Evolutionary conservation across 2,329 filamentous ascomycete genomes (phyloP), one percentile per base, ranked within the genome.

Genomic region (Aspergillus texensis): DNA sequence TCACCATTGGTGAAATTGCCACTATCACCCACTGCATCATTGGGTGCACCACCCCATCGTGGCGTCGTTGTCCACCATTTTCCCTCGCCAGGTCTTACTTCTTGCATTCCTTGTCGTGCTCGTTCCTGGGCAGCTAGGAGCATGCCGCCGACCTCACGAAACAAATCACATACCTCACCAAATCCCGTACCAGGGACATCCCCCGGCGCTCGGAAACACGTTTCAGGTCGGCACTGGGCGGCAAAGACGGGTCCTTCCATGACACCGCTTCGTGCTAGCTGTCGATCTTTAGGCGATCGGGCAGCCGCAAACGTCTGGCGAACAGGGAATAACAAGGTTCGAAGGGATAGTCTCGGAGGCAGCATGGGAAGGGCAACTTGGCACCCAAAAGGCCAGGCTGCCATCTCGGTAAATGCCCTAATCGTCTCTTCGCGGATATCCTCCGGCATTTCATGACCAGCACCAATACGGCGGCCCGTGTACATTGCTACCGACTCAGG

Each of bases 61-160:
- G 83, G 81, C 58, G 76, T 80, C 3, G 77, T 81, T 3, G 85
- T 84, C 85, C 85, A 89, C 87, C 87, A 89, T 69, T 86, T 82
- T 3, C 84, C 84, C 67, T 86, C 82, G 1, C 85, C 85, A 4
- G 84, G 80, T 58, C 75, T 80, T 56, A 75, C 71, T 67, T 87
- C 84, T 1, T 70, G 70, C 59, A 76, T 79, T 0, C 85, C 86
- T 69, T 89, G 81, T 58, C 86, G 80, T n/a, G 80, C 80, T 43
- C 87, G 81, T 72, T 89, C 86, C 72, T 89, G 86, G 1, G 87
- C 87, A 2, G 88, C 72, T 24, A 86, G 77, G 16, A 89, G 75
- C 74, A 88, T 77, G 1, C 81, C 83, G 6, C 85, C 86, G 4
- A 88, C 74, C 68, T 89, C 87, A 60, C 86, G 81, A 64, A 87